Conservation (phyloP, 1,139 yeast species). For the Lodderomyces elongisporus region DNA sequence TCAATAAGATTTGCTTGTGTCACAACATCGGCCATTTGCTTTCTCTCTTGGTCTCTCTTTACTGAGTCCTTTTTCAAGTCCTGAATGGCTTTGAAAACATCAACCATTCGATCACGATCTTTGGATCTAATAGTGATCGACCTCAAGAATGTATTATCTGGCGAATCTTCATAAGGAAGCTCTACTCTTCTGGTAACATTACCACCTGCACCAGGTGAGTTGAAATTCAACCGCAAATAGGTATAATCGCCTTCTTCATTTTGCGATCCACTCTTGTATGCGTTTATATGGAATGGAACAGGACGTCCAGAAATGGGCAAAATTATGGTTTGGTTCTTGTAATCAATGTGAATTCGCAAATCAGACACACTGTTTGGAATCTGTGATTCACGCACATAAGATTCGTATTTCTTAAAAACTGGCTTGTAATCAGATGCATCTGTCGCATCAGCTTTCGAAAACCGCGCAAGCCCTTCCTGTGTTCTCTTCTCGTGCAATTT, state of each 20-base stretch:
- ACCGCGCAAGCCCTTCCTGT: slow-evolving; percentile 77
- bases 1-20: slow-evolving; percentile 86
- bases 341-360: slow-evolving; percentile 80
- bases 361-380: slow-evolving; percentile 81
- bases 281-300: slow-evolving; percentile 93
- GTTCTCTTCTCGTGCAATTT: slow-evolving; percentile 81
- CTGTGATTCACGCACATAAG: slow-evolving; percentile 89
- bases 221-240: slow-evolving; percentile 82
- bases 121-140: slow-evolving; percentile 85
- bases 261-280: slow-evolving; percentile 91
- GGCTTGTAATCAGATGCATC: slow-evolving; percentile 64
- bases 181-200: slow-evolving; percentile 66
- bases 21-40: slow-evolving; percentile 91
- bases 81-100: slow-evolving; percentile 82
- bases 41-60: slow-evolving; percentile 85
- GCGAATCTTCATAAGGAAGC: slow-evolving; percentile 85
- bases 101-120: slow-evolving; percentile 89
- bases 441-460: slow-evolving; percentile 68
- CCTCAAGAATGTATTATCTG: slow-evolving; percentile 81
- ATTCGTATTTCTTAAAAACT: slow-evolving; percentile 86
- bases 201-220: slow-evolving; percentile 87
- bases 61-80: slow-evolving; percentile 91
- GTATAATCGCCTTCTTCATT: slow-evolving; percentile 96
- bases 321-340: slow-evolving; percentile 81
- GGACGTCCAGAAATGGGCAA: slow-evolving; percentile 94